Conservation (phyloP, 2,329 filamentous ascomycete species). For the Claviceps capensis region DNA sequence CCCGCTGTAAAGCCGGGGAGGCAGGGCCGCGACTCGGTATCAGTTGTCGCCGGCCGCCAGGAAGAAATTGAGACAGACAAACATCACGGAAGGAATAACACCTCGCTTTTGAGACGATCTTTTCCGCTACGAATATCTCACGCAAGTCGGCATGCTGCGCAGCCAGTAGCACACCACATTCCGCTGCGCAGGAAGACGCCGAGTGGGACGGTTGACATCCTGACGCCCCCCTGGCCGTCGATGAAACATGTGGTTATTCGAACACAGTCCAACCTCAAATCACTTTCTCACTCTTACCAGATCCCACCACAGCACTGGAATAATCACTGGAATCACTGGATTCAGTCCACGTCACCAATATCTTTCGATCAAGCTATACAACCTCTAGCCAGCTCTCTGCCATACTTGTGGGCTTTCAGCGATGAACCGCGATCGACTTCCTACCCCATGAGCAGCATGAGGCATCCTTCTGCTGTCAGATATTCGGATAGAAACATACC, state of each 20-base stretch:
- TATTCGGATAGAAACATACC: constrained; percentile 15
- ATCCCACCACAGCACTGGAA: constrained; percentile 5
- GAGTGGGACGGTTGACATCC: constrained; percentile 74
- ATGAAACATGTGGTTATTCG: constrained; percentile 74
- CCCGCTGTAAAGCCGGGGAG: constrained; percentile 33
- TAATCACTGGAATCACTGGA: background rate
- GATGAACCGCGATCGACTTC: background rate
- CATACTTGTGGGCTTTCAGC: background rate
- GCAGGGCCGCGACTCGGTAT: constrained; percentile 22
- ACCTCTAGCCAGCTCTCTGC: background rate
- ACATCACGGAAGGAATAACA: constrained; percentile 9
- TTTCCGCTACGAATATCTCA: constrained; percentile 22
- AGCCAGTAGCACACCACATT: constrained; percentile 6
- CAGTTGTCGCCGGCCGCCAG: background rate
- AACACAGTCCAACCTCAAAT: constrained; percentile 19
- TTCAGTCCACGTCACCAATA: constrained; percentile 4
- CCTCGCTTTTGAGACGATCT: constrained; percentile 13
- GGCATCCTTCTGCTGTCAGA: constrained; percentile 8
- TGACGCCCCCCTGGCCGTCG: constrained; percentile 59
- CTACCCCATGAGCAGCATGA: background rate
- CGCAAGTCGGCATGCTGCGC: constrained; percentile 10
- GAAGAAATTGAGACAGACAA: constrained; percentile 1
- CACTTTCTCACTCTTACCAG: constrained; percentile 7
- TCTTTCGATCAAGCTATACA: background rate
- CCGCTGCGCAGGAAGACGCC: constrained; percentile 69